Evolutionary conservation across 768 basidiomycete genomes (phyloP), one percentile per base, ranked within the genome.

Genomic region (Termitomyces sp.): DNA sequence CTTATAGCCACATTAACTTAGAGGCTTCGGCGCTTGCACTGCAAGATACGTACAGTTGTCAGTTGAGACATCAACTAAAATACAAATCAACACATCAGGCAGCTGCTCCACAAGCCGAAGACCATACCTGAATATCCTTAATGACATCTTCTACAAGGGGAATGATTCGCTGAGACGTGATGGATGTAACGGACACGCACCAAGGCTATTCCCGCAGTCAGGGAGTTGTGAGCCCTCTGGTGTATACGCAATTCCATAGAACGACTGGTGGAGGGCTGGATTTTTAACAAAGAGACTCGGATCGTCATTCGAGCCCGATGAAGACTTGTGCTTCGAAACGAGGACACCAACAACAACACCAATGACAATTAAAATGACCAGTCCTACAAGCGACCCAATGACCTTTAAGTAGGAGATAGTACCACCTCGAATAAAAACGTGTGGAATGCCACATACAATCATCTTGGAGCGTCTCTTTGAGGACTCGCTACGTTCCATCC

Each of bases 221-320:
- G 91, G 91, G 24, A 86, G 69, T 62, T 86, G 83, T n/a, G 86
- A 84, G 41, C 85, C 85, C 20, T 74, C 72, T 9, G 94, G 93
- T 1, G 92, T 93, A 70, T 96, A 96, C 0, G 94, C 94, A 24
- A 96, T 66, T 5, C 90, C 94, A 68, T 87, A 96, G 73, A 97
- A 91, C 0, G 84, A 79, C 62, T 89, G 83, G 60, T 86, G 79
- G 51, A 96, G 72, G 32, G 78, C 78, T 2, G 81, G 52, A 69
- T 95, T 81, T 72, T 86, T 88, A 20, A 72, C 70, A 71, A 95
- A 97, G 18, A 79, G 78, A 70, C 85, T 92, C 3, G 94, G 92
- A 70, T 95, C 90, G 63, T 78, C 41, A 36, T 50, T 47, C 6
- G 62, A 59, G 3, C 52, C 63, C 5, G 67, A 66, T 14, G 69